Conservation (phyloP, 352 stramenopile species). For the Pythium diclinum region DNA sequence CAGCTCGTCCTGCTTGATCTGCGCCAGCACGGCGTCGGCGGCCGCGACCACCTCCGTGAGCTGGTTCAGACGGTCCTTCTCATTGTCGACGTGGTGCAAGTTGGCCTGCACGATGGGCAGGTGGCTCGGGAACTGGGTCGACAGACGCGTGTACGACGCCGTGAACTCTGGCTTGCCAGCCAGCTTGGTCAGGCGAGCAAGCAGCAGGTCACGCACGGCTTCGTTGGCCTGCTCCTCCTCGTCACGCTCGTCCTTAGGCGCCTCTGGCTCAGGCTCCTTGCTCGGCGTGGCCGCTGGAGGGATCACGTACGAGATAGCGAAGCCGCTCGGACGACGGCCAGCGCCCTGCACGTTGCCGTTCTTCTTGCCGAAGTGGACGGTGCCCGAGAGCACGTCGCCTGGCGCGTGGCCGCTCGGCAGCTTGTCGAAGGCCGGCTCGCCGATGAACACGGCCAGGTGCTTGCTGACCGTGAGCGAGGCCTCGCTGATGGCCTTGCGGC, state of each 20-base stretch:
- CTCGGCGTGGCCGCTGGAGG: constrained; percentile 44
- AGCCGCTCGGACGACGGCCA: constrained; percentile 60
- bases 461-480: constrained; percentile 48
- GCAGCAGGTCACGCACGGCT: constrained; percentile 68
- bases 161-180: constrained; percentile 64
- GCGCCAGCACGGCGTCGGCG: constrained; percentile 49
- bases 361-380: constrained; percentile 75
- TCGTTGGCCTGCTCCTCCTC: constrained; percentile 67
- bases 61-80: constrained; percentile 42
- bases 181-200: constrained; percentile 65
- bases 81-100: constrained; percentile 70
- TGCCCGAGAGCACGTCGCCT: constrained; percentile 67
- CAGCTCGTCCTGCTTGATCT: constrained; percentile 65
- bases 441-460: constrained; percentile 69
- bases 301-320: constrained; percentile 75
- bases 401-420: constrained; percentile 47
- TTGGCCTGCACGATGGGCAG: constrained; percentile 61
- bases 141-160: constrained; percentile 45
- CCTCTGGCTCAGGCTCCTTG: constrained; percentile 65
- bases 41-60: constrained; percentile 51
- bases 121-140: constrained; percentile 53
- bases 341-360: constrained; percentile 58
- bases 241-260: constrained; percentile 63
- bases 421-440: constrained; percentile 70
- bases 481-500: constrained; percentile 53